Evolutionary conservation across 371 early-diverging fungal species (phyloP).

Genomic region (Apophysomyces elegans): DNA sequence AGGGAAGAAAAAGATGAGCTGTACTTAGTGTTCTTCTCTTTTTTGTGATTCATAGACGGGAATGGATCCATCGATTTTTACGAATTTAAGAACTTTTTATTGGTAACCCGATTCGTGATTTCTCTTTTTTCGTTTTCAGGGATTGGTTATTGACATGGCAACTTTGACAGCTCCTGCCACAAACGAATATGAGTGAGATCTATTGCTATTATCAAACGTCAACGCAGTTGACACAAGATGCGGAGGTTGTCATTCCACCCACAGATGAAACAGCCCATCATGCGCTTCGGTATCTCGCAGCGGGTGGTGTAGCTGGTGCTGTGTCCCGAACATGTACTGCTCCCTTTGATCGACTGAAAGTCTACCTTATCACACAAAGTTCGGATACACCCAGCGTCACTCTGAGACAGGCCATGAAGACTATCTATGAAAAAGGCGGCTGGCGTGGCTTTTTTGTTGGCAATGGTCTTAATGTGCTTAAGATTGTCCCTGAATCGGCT

Average conservation of each 20-base stretch:
- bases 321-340: slow-evolving; percentile 82
- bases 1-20: too few species aligned
- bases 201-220: slow-evolving; percentile 68
- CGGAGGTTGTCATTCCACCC: slow-evolving; percentile 68
- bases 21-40: not conserved
- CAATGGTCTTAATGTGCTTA: slow-evolving; percentile 81
- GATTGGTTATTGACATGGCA: too few species aligned
- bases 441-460: slow-evolving; percentile 77
- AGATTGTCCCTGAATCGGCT: slow-evolving; percentile 82
- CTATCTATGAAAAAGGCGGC: slow-evolving; percentile 69
- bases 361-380: slow-evolving; percentile 70
- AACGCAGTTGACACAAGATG: slow-evolving; percentile 67
- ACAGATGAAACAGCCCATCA: slow-evolving; percentile 51
- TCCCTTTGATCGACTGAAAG: slow-evolving; percentile 83
- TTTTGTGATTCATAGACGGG: slow-evolving; percentile 35
- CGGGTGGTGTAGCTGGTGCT: slow-evolving; percentile 82
- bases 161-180: slow-evolving; percentile 24
- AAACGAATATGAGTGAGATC: slow-evolving; percentile 60
- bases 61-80: slow-evolving; percentile 69
- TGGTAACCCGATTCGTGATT: slow-evolving; percentile 36
- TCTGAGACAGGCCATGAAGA: slow-evolving; percentile 38
- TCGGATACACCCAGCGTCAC: slow-evolving; percentile 17
- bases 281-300: slow-evolving; percentile 67
- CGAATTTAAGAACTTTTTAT: slow-evolving; percentile 74
- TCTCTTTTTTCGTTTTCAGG: too few species aligned